Evolutionary conservation across 2,329 filamentous ascomycete species (phyloP).

Genomic region (Metarhizium brunneum): DNA sequence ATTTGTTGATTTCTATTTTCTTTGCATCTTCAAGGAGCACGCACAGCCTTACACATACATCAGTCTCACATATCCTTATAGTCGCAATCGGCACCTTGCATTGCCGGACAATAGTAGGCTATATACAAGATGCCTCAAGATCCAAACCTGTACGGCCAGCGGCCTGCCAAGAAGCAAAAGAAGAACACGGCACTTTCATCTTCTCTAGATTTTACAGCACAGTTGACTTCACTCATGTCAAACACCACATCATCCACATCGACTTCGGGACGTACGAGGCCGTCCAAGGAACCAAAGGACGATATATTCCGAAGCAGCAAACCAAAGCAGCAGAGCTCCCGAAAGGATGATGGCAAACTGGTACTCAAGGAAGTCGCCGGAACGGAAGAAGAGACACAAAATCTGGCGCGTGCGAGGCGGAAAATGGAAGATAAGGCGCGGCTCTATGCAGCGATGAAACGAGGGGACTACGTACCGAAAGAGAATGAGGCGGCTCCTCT

Average conservation of each 20-base stretch:
- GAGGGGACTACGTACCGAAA: constrained; percentile 68
- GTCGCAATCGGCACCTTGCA: not conserved
- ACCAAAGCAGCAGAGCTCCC: constrained; percentile 13
- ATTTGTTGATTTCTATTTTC: not conserved
- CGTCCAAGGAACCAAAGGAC: constrained; percentile 33
- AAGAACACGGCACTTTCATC: constrained; percentile 63
- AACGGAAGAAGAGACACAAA: constrained; percentile 54
- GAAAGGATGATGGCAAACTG: constrained; percentile 44
- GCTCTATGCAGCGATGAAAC: constrained; percentile 81
- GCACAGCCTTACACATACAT: no score
- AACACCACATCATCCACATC: constrained; percentile 33
- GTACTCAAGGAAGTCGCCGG: constrained; percentile 42
- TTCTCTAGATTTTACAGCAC: constrained; percentile 78
- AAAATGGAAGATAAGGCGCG: constrained; percentile 87
- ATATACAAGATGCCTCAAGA: constrained; percentile 48
- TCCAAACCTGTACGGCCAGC: constrained; percentile 67
- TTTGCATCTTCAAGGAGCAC: not conserved
- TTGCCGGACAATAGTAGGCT: not conserved
- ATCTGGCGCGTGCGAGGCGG: constrained; percentile 62
- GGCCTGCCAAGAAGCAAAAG: constrained; percentile 58
- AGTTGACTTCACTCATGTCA: constrained; percentile 73
- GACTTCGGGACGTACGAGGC: constrained; percentile 33
- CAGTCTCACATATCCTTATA: not conserved
- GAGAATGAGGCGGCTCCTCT: constrained; percentile 58
- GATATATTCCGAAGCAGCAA: constrained; percentile 34